Evolutionary conservation across 192 early-diverging fungal genomes (phyloP), one percentile per base, ranked within the genome.

Genomic region (Backusella tarrabulga): DNA sequence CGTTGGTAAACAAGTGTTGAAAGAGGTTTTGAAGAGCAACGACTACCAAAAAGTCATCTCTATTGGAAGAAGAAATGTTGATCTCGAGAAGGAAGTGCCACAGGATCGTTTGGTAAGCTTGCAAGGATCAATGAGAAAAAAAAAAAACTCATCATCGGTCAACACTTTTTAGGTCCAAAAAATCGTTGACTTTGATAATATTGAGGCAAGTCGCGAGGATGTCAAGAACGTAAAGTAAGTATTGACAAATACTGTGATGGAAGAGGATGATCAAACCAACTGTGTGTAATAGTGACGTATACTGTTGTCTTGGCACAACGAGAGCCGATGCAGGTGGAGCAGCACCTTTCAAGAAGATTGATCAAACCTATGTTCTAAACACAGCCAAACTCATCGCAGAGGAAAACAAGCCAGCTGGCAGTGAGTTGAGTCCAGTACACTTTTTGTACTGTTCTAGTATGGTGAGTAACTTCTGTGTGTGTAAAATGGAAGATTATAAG

Each of bases 291-390:
- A 89, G 89, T 75, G 85, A 88, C 54, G 90, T 93, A 35, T 95
- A 89, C 76, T 92, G 91, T 76, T 86, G 90, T 71, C 84, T 97
- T 6, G 94, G 89, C 35, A 94, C 93, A 1, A 95, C 94, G 3
- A 85, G 89, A 3, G 85, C 83, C 2, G 86, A 83, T 68, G 89
- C 91, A 54, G 94, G 94, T 7, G 81, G 81, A 5, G 86, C 88
- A 3, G 91, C 90, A 23, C 83, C 78, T 4, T 97, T 95, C 71
- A 79, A 86, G 68, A 92, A 90, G 78, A 92, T 95, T 50, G 95
- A 95, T 72, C 92, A 93, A 56, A 89, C 91, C 72, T 95, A 95
- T 72, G 90, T 91, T 12, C 71, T 96, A 6, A 88, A 86, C 42
- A 83, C 92, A 15, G 91, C 93, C 3, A 89, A 90, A 38, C 72